phyloP scores from a whole-genome alignment of 1,284 basidiomycete genomes.

The Amylostereum chailletii region DNA sequence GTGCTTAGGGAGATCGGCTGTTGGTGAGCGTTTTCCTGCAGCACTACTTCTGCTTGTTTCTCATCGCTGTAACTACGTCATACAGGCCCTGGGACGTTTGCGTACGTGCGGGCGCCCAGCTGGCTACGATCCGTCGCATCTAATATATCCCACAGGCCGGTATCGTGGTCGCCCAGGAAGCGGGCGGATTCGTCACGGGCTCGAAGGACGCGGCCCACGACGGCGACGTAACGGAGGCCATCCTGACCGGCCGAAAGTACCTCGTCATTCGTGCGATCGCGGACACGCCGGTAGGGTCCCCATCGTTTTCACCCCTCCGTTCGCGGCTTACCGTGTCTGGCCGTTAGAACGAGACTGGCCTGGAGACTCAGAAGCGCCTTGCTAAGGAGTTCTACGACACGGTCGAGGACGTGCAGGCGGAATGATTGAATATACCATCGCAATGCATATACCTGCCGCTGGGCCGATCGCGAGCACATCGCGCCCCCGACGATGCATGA shows the following conservation, averaged over 20 bases:
- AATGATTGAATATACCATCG: conserved; percentile 14
- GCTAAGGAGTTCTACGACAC: conserved; percentile 80
- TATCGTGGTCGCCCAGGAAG: conserved; percentile 88
- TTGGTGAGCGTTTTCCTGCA: conserved; percentile 35
- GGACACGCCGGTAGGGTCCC: conserved; percentile 39
- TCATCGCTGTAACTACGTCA: not conserved
- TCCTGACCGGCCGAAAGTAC: conserved; percentile 83
- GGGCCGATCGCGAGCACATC: no score
- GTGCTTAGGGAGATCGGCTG: conserved; percentile 79
- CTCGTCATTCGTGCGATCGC: conserved; percentile 69
- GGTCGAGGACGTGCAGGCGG: conserved; percentile 63
- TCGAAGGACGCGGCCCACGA: conserved; percentile 42
- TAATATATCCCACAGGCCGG: conserved; percentile 50
- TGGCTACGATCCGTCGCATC: not conserved
- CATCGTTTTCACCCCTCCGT: not conserved
- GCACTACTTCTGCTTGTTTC: not conserved
- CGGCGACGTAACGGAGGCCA: conserved; percentile 52
- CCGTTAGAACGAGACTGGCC: conserved; percentile 49
- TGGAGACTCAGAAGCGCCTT: conserved; percentile 71
- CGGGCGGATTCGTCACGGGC: conserved; percentile 74
- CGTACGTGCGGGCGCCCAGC: conserved; percentile 28
- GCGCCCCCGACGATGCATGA: no score
- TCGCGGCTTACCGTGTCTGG: conserved; percentile 2
- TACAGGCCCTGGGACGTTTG: conserved; percentile 84
- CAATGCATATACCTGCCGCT: not conserved